A percentile compares a stretch with the other conserved stretches of the same genome.
Conservation (phyloP, 768 basidiomycete genomes). For the Pisolithus sp. region DNA sequence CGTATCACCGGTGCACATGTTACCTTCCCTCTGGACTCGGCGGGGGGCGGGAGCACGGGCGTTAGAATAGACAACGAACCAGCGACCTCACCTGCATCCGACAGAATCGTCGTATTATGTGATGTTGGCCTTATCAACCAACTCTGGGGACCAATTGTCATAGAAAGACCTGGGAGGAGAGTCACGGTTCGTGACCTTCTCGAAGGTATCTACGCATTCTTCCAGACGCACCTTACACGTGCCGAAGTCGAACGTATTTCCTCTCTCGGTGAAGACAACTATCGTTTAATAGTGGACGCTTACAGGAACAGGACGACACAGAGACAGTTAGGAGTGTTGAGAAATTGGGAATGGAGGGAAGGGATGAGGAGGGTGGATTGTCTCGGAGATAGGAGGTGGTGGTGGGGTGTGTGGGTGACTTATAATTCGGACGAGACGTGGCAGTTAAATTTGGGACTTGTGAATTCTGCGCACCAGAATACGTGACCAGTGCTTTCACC, state of each 20-base stretch:
- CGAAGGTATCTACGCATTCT: conserved; percentile 43
- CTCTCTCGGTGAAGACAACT: background rate
- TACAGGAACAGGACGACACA: too few species aligned
- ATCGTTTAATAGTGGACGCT: too few species aligned
- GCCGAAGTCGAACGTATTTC: conserved; percentile 21
- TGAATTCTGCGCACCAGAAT: conserved; percentile 7
- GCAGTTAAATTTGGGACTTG: conserved; percentile 42
- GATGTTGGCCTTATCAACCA: conserved; percentile 17
- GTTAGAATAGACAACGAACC: conserved; percentile 8
- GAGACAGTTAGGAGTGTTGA: background rate
- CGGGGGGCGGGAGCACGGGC: background rate
- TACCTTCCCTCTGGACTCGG: conserved; percentile 13
- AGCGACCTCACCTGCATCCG: conserved; percentile 17
- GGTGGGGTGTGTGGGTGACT: conserved; percentile 36
- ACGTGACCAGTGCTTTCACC: background rate
- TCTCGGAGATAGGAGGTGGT: conserved; percentile 40
- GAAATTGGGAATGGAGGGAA: conserved; percentile 30
- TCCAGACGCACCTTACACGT: conserved; percentile 37
- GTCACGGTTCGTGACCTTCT: conserved; percentile 43
- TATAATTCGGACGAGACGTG: conserved; percentile 30
- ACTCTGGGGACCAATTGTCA: conserved; percentile 45
- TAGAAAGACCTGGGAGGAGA: conserved; percentile 22
- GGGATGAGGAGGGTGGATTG: conserved; percentile 47
- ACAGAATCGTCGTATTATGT: conserved; percentile 20
- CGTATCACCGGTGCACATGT: conserved; percentile 25